Evolutionary conservation across 2,329 filamentous ascomycete genomes (phyloP).

Genomic region (Sporothrix mexicana): DNA sequence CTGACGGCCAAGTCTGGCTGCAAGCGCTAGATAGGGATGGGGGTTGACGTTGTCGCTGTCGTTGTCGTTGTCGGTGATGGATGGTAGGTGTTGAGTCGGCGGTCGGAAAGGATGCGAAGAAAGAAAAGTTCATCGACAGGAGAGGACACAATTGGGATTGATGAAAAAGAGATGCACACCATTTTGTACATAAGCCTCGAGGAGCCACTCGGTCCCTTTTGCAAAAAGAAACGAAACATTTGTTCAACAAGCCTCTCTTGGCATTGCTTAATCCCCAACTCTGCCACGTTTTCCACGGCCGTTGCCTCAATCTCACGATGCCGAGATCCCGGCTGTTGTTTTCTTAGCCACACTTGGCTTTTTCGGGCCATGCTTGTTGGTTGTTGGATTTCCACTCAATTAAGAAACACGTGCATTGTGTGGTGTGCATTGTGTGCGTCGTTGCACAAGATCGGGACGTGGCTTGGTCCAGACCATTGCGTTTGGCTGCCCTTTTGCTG

Average conservation of each 20-base stretch:
- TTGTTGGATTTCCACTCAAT: not conserved
- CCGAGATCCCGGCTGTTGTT: not conserved
- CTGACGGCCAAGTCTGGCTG: conserved; percentile 52
- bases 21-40: not conserved
- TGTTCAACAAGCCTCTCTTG: conserved; percentile 1
- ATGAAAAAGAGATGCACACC: not conserved
- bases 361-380: not conserved
- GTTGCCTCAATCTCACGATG: not conserved
- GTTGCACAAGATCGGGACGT: conserved; percentile 8
- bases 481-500: not conserved
- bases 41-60: not conserved
- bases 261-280: not conserved
- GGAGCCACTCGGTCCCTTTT: not conserved
- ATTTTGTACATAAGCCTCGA: conserved; percentile 10
- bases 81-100: not conserved
- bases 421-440: not conserved
- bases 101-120: not conserved
- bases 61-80: not conserved
- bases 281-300: not conserved
- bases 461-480: not conserved
- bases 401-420: not conserved
- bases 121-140: not conserved
- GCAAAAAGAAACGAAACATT: not conserved
- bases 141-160: not conserved
- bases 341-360: not conserved